These are phyloP conservation scores for Fusarium globosum DNA, from an alignment of 2,329 filamentous ascomycete species.

Conservation along the genomic window DNA sequence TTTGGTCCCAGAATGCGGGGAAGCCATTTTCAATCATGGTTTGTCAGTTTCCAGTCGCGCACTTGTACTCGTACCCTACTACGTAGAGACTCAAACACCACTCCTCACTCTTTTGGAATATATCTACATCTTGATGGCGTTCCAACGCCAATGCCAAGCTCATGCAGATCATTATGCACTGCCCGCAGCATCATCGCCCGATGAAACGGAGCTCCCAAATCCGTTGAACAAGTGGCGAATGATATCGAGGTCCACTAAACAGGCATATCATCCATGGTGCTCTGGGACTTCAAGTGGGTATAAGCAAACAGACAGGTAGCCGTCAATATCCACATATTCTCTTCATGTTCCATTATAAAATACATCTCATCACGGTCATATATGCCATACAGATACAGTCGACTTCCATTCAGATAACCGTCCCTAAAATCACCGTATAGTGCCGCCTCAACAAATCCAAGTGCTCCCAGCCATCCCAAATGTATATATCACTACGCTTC, in stretches of 20 bases:
- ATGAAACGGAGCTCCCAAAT: conserved; percentile 5
- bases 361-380: neutral
- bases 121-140: neutral
- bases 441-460: conserved; percentile 19
- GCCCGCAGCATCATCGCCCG: conserved; percentile 10
- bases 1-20: conserved; percentile 20
- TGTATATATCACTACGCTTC: conserved; percentile 21
- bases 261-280: conserved; percentile 7
- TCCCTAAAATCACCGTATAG: conserved; percentile 6
- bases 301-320: neutral
- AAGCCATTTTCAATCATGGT: neutral
- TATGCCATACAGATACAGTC: conserved; percentile 1
- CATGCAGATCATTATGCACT: conserved; percentile 43
- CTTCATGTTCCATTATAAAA: neutral
- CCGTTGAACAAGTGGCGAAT: conserved; percentile 27
- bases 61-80: too few relatives aligned
- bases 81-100: neutral
- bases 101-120: neutral
- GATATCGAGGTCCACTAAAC: conserved; percentile 27
- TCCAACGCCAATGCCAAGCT: conserved; percentile 13
- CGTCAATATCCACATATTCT: neutral
- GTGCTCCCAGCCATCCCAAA: conserved; percentile 15
- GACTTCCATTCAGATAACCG: conserved; percentile 2
- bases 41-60: neutral
- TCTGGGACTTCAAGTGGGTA: neutral